Evolutionary conservation across 805 yeast species (phyloP).

Genomic region (Kuraishia hungarica): DNA sequence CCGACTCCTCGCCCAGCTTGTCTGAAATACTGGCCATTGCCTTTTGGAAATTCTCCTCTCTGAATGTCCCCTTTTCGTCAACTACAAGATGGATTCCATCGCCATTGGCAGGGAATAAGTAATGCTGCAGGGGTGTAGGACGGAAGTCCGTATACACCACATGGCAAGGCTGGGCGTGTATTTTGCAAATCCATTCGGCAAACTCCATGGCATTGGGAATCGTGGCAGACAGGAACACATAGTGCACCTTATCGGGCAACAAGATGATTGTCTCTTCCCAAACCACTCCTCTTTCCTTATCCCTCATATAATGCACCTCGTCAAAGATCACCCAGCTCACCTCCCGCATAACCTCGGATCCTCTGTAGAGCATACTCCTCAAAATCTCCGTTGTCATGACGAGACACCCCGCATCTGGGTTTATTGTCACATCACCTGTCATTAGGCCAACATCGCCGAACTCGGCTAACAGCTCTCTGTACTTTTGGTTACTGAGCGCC

Average conservation of each 20-base stretch:
- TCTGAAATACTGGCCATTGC: constrained; percentile 93
- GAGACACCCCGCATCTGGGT: constrained; percentile 96
- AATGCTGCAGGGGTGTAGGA: constrained; percentile 98
- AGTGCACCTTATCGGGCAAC: constrained; percentile 92
- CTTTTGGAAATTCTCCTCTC: constrained; percentile 97
- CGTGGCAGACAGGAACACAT: constrained; percentile 90
- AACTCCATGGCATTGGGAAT: constrained; percentile 98
- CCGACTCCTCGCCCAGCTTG: constrained; percentile 77
- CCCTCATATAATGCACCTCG: constrained; percentile 98
- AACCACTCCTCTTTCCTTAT: constrained; percentile 95
- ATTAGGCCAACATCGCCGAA: constrained; percentile 96
- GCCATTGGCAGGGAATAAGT: constrained; percentile 96
- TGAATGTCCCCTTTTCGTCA: constrained; percentile 91
- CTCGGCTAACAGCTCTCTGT: constrained; percentile 84
- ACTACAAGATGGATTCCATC: constrained; percentile 97
- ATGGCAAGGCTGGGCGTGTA: constrained; percentile 94
- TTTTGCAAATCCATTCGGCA: constrained; percentile 97
- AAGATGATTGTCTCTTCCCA: constrained; percentile 98
- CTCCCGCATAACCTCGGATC: constrained; percentile 97
- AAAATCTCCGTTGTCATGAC: constrained; percentile 99
- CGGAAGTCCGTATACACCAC: constrained; percentile 98
- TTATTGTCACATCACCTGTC: constrained; percentile 99
- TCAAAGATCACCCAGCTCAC: constrained; percentile 98
- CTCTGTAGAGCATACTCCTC: constrained; percentile 93
- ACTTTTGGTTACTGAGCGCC: constrained; percentile 90